phyloP scores from a whole-genome alignment of 352 stramenopile species.

The Aphanomyces astaci region DNA sequence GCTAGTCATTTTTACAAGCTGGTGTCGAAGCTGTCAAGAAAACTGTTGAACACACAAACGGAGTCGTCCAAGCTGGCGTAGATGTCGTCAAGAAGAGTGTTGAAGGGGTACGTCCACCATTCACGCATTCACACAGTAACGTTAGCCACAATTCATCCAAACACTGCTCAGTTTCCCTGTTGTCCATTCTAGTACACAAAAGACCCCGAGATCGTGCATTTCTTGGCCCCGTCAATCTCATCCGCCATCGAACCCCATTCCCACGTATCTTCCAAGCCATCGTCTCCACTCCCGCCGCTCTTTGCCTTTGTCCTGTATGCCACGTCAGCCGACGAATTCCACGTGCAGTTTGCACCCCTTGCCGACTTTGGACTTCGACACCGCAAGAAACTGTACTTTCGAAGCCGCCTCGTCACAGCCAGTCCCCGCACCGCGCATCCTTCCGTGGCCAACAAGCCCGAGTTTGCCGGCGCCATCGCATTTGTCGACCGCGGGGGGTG shows the following conservation, averaged over 20 bases:
- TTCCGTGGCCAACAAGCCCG: constrained; percentile 31
- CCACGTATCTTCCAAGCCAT: not conserved
- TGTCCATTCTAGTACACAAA: not conserved
- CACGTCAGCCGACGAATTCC: constrained; percentile 33
- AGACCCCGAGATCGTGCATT: not conserved
- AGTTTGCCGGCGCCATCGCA: constrained; percentile 35
- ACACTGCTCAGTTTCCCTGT: not conserved
- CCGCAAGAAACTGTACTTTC: constrained; percentile 35
- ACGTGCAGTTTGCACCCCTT: constrained; percentile 49
- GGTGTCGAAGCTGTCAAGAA: constrained; percentile 19
- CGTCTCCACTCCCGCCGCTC: constrained; percentile 26
- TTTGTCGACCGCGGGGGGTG: constrained; percentile 52
- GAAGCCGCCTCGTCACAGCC: constrained; percentile 36
- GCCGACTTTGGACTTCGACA: constrained; percentile 47
- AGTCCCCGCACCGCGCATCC: constrained; percentile 43
- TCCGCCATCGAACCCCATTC: not conserved
- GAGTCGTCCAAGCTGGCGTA: constrained; percentile 16
- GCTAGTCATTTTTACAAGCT: constrained; percentile 14
- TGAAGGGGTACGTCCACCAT: not conserved
- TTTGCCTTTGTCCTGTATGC: constrained; percentile 69
- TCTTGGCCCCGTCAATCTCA: not conserved
- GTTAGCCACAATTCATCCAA: not conserved
- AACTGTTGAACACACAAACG: constrained; percentile 12
- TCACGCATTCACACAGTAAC: not conserved
- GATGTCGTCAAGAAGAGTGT: constrained; percentile 23